These are phyloP conservation scores for Fusarium proliferatum DNA, from an alignment of 2,329 filamentous ascomycete genomes.

Conservation along the genomic window DNA sequence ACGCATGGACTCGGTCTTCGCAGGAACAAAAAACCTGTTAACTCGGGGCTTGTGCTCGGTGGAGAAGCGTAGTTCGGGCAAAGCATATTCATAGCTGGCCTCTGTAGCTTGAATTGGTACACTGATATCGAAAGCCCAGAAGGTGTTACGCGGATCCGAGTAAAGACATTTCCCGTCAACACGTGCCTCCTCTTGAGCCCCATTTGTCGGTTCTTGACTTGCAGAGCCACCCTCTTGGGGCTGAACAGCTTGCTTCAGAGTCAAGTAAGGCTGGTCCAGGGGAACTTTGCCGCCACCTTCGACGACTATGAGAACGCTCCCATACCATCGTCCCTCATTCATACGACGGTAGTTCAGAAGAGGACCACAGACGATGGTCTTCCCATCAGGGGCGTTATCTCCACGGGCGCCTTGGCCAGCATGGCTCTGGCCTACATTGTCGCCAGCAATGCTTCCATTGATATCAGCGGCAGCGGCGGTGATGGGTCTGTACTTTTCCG, in stretches of 20 bases:
- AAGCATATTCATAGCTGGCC: constrained; percentile 80
- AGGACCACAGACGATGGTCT: constrained; percentile 76
- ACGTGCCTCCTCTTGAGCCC: constrained; percentile 57
- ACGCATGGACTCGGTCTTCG: constrained; percentile 87
- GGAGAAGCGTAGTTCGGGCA: constrained; percentile 73
- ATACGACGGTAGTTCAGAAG: constrained; percentile 82
- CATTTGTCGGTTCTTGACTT: constrained; percentile 43
- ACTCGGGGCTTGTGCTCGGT: constrained; percentile 64
- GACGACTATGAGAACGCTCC: constrained; percentile 86
- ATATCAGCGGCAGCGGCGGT: constrained; percentile 54
- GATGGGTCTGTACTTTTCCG: constrained; percentile 60
- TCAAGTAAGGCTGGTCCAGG: constrained; percentile 68
- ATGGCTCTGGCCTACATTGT: constrained; percentile 45
- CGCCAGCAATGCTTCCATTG: constrained; percentile 14
- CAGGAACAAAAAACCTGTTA: constrained; percentile 88
- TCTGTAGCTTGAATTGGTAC: constrained; percentile 79
- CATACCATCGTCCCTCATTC: constrained; percentile 79
- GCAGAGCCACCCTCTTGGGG: constrained; percentile 32
- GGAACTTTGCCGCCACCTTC: constrained; percentile 73
- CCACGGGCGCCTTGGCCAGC: constrained; percentile 27
- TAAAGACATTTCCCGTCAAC: constrained; percentile 64
- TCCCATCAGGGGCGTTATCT: constrained; percentile 55
- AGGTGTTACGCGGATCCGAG: constrained; percentile 78
- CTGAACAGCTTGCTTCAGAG: constrained; percentile 58
- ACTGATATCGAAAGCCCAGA: constrained; percentile 90